These are phyloP conservation scores for Kwoniella bestiolae DNA, from an alignment of 768 basidiomycete species.

Conservation along the genomic window DNA sequence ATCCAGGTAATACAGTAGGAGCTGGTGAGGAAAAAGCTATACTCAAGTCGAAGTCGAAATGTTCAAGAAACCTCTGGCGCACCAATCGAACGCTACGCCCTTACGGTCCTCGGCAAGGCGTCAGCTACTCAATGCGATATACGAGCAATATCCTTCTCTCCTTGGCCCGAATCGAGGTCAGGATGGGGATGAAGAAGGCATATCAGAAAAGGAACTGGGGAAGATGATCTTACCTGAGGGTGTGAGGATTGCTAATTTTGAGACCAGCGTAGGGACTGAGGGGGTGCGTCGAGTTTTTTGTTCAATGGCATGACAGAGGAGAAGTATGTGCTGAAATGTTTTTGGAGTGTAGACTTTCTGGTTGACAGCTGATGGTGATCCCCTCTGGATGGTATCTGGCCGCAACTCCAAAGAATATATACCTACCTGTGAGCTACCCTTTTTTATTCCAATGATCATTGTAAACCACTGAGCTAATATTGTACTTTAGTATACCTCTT, in stretches of 20 bases:
- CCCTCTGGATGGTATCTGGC: constrained; percentile 54
- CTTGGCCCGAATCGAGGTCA: neutral
- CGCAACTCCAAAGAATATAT: constrained; percentile 49
- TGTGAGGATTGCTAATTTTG: constrained; percentile 35
- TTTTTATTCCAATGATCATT: too few species aligned
- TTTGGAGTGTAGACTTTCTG: constrained; percentile 42
- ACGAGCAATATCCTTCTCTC: constrained; percentile 41
- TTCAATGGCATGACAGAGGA: too few species aligned
- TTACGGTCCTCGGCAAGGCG: constrained; percentile 50
- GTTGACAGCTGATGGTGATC: constrained; percentile 40
- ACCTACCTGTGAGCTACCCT: constrained; percentile 45
- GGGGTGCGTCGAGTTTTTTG: too few species aligned
- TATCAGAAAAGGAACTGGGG: constrained; percentile 40
- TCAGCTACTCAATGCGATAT: constrained; percentile 44
- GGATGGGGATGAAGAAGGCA: constrained; percentile 8
- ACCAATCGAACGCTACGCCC: constrained; percentile 51
- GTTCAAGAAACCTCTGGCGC: constrained; percentile 54
- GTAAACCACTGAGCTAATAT: neutral
- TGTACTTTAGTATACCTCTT: constrained; percentile 35
- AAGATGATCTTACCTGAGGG: constrained; percentile 50
- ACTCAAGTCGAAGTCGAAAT: too few species aligned
- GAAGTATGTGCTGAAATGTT: too few species aligned
- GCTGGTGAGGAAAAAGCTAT: too few species aligned
- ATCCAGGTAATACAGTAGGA: too few species aligned
- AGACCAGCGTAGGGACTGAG: constrained; percentile 47